Evolutionary conservation across 768 basidiomycete species (phyloP).

Genomic region (Termitomyces sp.): DNA sequence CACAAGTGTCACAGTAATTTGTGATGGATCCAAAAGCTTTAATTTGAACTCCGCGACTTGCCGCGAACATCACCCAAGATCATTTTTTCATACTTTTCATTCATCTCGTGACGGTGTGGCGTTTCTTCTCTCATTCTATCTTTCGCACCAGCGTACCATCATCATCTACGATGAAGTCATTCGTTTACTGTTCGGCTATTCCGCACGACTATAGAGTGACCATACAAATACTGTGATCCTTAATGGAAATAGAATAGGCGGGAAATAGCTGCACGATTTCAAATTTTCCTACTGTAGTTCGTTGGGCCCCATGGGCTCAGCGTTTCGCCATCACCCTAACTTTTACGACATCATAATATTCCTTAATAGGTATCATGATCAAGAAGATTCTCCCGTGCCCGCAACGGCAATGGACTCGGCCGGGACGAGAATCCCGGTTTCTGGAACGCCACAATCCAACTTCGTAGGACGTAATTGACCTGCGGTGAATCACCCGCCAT

Average conservation of each 20-base stretch:
- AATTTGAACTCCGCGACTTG: slow-evolving; percentile 4
- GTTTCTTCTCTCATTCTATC: neutral
- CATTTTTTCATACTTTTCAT: neutral
- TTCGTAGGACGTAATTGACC: neutral
- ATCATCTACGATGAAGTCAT: neutral
- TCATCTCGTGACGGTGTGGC: neutral
- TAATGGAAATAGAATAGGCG: neutral
- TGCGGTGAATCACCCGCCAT: neutral
- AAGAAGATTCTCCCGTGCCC: neutral
- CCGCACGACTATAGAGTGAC: neutral
- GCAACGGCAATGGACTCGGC: neutral
- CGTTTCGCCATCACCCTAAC: neutral
- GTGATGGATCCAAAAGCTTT: neutral
- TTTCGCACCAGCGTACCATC: neutral
- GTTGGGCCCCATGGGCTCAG: neutral
- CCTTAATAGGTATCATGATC: neutral
- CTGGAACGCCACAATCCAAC: slow-evolving; percentile 2
- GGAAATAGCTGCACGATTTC: neutral
- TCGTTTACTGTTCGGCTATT: neutral
- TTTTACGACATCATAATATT: neutral
- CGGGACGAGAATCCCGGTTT: neutral
- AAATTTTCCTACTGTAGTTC: neutral
- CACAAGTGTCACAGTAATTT: neutral
- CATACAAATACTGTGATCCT: neutral
- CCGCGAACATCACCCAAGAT: neutral